Evolutionary conservation across 2,329 filamentous ascomycete genomes (phyloP), one percentile per base, ranked within the genome.

Genomic region (Davidsoniella neocaledoniae): DNA sequence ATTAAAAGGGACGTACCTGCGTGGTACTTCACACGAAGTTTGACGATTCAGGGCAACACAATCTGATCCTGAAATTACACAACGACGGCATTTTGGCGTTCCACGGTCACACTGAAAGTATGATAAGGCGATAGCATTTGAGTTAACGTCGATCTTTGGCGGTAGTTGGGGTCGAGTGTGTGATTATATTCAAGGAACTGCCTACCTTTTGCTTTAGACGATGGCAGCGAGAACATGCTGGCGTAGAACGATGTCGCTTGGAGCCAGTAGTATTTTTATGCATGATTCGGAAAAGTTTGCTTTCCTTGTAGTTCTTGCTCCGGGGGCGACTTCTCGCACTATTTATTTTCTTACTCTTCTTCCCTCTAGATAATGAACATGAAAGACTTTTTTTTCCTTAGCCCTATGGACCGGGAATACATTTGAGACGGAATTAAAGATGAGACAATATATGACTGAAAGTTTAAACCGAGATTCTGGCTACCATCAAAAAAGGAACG

Each of bases 191-290:
- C 21, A 23, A 23, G 5, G 21, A 3, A 21, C 4, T 19, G 39
- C 33, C 12, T 19, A 54, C 49, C 42, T 51, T 54, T 51, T 55
- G 48, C 33, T 54, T 52, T 17, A 50, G 38, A 17, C 46, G 47
- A 25, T 52, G 53, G 37, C 54, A 56, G 19, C 55, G 48, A 6
- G 55, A 46, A 41, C 55, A 56, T 14, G 55, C 55, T 2, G 52
- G 52, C 2, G 50, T 54, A 16, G 47, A 49, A 21, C 47, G 47
- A 23, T 49, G 47, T 10, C 47, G 39, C 37, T 49, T 49, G 14
- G 16, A 17, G 25, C 19, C 23, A 8, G 44, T 14, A 14, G 21
- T 23, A 23, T 23, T 23, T 23, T 23, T 23, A 23, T 5, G 21
- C 21, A 23, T 23, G 21, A 23, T 23, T 23, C 21, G 21, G 21